These are phyloP conservation scores for Seiridium unicorne DNA, from an alignment of 2,329 filamentous ascomycete species.

Conservation along the genomic window DNA sequence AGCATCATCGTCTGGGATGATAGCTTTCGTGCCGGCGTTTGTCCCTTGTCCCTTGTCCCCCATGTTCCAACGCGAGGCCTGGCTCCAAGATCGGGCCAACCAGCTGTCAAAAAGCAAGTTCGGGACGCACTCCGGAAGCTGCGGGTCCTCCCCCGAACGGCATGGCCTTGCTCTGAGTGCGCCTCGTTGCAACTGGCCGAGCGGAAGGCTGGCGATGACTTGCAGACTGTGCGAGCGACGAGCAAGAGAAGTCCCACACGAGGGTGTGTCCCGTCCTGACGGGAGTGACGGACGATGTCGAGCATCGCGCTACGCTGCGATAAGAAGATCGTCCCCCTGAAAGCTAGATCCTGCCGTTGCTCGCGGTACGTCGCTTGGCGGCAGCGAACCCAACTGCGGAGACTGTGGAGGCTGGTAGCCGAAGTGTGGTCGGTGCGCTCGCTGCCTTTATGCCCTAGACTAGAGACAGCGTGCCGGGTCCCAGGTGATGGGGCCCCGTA, in stretches of 20 bases:
- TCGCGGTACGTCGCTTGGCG: too few species aligned
- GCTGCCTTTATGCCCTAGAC: too few species aligned
- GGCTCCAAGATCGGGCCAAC: too few species aligned
- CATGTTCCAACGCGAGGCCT: too few species aligned
- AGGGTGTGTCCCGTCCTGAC: background rate
- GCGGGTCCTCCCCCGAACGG: background rate
- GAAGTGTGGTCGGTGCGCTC: too few species aligned
- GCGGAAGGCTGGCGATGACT: background rate
- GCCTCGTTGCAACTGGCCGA: background rate
- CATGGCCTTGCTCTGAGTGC: background rate
- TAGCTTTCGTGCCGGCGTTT: too few species aligned
- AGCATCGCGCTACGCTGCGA: background rate
- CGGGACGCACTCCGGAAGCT: background rate
- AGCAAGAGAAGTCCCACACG: background rate
- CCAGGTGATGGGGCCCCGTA: too few species aligned
- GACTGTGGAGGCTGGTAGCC: too few species aligned
- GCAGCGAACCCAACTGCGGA: too few species aligned
- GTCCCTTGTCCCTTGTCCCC: too few species aligned
- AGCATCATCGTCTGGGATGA: background rate
- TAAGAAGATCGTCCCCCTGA: background rate
- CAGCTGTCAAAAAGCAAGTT: background rate
- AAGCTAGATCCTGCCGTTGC: background rate
- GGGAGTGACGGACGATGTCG: background rate
- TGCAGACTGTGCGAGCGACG: background rate
- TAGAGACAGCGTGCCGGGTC: too few species aligned